Base-by-base conservation (phyloP, 495 filamentous ascomycete species). In the Penicillium bialowiezense region DNA sequence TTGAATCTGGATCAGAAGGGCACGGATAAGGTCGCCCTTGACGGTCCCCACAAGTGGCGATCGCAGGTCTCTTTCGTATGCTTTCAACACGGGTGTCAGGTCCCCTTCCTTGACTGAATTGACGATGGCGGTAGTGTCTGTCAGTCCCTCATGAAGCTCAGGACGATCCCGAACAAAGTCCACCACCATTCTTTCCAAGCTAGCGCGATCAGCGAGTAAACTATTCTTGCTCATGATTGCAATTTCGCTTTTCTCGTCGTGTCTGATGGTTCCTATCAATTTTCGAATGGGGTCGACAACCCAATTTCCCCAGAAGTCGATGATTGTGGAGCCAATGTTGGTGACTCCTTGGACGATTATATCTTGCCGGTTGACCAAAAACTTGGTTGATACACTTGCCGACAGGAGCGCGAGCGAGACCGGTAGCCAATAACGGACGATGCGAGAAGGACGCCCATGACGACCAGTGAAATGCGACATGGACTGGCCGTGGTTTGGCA, bases 251-350 rank as follows among this genome's bases (percentile, higher is more conserved):
- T 82, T 86, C 48, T 86, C 79, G 58, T 96, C 89, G 58, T 97
- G 93, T 10, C 91, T 81, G 58, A 98, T 97, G 0, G 93, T 98
- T 10, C 85, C 83, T 52, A 98, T 79, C 12, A 98, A 76, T 65
- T 91, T 90, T 51, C 80, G 80, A 3, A 83, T 70, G 0, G 93
- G 93, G 14, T 91, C 85, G 15, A 98, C 69, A 13, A 98, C 88
- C 93, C 93, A 98, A 64, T 98, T 98, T 37, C 79, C 69, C 86
- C 89, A 96, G 59, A 98, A 98, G 63, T 96, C 93, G 38, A 89
- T 70, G 0, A 83, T 72, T 3, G 93, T 98, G 0, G 71, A 59
- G 7, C 88, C 90, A 17, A 95, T 68, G 49, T 91, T 83, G 1
- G 73, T 65, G 29, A 95, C 72, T 93, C 90, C 96, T 33, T 76